phyloP scores from a whole-genome alignment of 164 flowering plant species.

The Euptelea pleiosperma region DNA sequence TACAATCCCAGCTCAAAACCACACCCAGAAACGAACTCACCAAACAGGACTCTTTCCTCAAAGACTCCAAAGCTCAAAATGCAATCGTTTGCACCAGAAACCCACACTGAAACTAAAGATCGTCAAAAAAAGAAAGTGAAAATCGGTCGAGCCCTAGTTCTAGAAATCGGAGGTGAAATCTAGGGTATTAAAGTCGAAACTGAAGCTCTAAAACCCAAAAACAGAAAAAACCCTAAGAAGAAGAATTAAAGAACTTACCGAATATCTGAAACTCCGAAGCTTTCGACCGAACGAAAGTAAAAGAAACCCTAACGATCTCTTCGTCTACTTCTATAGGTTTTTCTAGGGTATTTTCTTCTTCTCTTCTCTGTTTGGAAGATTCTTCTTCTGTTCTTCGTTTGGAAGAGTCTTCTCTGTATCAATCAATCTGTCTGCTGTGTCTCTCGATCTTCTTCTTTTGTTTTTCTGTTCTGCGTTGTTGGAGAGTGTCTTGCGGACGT shows the following conservation, averaged over 20 bases:
- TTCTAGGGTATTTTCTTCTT: neutral
- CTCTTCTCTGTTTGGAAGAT: neutral
- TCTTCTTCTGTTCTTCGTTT: neutral
- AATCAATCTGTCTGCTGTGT: neutral
- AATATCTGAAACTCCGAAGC: neutral
- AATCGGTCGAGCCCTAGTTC: slow-evolving; percentile 4
- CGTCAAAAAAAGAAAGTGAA: neutral
- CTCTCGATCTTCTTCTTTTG: neutral
- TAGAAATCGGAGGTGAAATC: slow-evolving; percentile 2
- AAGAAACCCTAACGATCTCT: slow-evolving; percentile 14
- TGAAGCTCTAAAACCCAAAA: slow-evolving; percentile 1
- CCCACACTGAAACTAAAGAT: slow-evolving; percentile 1
- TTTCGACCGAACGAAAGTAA: neutral
- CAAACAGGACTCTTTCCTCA: neutral
- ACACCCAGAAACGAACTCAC: neutral
- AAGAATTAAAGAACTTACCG: slow-evolving; percentile 11
- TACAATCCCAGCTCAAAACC: slow-evolving; percentile 9
- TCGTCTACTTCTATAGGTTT: neutral
- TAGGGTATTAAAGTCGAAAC: slow-evolving; percentile 1
- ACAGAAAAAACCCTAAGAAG: neutral
- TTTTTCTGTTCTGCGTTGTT: slow-evolving; percentile 3
- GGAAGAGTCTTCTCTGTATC: neutral
- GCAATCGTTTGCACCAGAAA: slow-evolving; percentile 10
- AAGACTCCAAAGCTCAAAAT: neutral
- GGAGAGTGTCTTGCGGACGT: slow-evolving; percentile 35